Evolutionary conservation across 2,329 filamentous ascomycete genomes (phyloP).

Genomic region (Colletotrichum sansevieriae): DNA sequence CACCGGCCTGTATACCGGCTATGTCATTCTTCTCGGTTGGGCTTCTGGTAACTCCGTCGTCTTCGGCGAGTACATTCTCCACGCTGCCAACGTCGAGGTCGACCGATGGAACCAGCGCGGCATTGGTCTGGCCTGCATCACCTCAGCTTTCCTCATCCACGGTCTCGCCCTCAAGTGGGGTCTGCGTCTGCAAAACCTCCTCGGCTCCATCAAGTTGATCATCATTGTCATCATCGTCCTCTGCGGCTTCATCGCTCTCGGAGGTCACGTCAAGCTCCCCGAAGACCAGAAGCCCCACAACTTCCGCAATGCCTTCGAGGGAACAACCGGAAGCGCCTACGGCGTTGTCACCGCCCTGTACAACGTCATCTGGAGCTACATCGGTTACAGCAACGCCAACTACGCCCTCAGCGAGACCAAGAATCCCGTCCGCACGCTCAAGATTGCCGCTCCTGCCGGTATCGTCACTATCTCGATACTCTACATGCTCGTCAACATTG

Average conservation of each 20-base stretch:
- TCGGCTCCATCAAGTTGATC: slow-evolving; percentile 75
- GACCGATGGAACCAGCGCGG: slow-evolving; percentile 76
- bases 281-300: slow-evolving; percentile 68
- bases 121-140: slow-evolving; percentile 76
- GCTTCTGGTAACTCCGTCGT: slow-evolving; percentile 76
- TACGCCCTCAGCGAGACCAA: slow-evolving; percentile 75
- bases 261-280: slow-evolving; percentile 68
- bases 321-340: slow-evolving; percentile 75
- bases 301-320: slow-evolving; percentile 73
- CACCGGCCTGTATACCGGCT: slow-evolving; percentile 71
- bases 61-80: slow-evolving; percentile 78
- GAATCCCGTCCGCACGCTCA: slow-evolving; percentile 74
- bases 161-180: slow-evolving; percentile 75
- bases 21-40: slow-evolving; percentile 75
- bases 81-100: slow-evolving; percentile 73
- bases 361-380: slow-evolving; percentile 79
- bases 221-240: slow-evolving; percentile 76
- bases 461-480: slow-evolving; percentile 69
- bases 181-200: slow-evolving; percentile 74
- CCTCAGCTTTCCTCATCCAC: slow-evolving; percentile 74
- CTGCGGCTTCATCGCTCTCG: slow-evolving; percentile 71
- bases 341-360: slow-evolving; percentile 78
- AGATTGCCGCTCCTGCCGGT: slow-evolving; percentile 73
- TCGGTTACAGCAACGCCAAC: slow-evolving; percentile 78
- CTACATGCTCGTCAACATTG: slow-evolving; percentile 76